Evolutionary conservation across 208 protist genomes (phyloP), one percentile per base, ranked within the genome.

Genomic region (Acanthamoeba rhysodes): DNA sequence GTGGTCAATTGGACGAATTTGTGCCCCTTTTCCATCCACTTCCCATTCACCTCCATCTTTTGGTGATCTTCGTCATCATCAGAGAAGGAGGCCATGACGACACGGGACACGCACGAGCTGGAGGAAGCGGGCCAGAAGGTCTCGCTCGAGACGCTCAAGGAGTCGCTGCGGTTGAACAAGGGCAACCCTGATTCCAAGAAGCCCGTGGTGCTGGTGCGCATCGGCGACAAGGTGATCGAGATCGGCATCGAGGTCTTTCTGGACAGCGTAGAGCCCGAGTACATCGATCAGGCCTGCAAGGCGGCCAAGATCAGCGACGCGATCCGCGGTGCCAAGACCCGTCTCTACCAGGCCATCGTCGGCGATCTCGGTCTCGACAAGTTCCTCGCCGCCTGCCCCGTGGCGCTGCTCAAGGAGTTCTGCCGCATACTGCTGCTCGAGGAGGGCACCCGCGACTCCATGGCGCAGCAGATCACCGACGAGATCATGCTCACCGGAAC

Each of bases 401-500:
- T 34, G 34, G 14, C 55, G 59, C 87, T 92, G 14, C 87, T 92
- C 62, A 68, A 76, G 62, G 55, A 92, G 62, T 92, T 92, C 41
- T 92, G 87, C 37, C 62, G 64, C 48, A 37, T 92, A 55, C 87
- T 92, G 59, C 87, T 92, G 32, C 87, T 92, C 32, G 87, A 92
- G 64, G 62, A 68, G 87, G 87, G 87, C 87, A 37, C 29, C 20
- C 55, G 87, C 41, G 87, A 92, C 27, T 68, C 87, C 87, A 92
- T 92, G 87, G 16, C 64, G 37, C 64, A 68, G 55, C 87, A 92
- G 87, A 92, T 92, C 14, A 76, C 87, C 41, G 87, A 92, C 64
- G 87, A 92, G 59, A 76, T 92, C 87, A 92, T 92, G 87, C 62
- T 92, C 59, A 92, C 87, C 59, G 87, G 87, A 34, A 92, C 62